Evolutionary conservation across 1,139 yeast genomes (phyloP).

Genomic region (Hemisphaericaspora xylanilytica): DNA sequence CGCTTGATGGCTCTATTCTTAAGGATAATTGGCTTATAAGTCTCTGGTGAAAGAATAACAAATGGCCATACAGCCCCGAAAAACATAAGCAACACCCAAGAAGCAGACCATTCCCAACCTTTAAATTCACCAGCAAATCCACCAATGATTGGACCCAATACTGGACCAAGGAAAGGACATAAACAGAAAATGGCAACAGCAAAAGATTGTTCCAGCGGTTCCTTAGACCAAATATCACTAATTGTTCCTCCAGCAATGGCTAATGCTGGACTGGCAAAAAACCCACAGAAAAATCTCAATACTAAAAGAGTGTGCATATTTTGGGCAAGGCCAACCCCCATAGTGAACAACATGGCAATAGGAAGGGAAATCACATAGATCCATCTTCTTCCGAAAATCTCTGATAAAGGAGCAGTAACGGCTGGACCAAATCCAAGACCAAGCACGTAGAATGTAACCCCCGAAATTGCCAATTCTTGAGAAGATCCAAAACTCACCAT

Average conservation of each 20-base stretch:
- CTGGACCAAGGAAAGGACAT: constrained; percentile 79
- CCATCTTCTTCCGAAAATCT: constrained; percentile 67
- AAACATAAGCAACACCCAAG: constrained; percentile 74
- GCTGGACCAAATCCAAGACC: constrained; percentile 76
- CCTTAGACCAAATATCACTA: constrained; percentile 61
- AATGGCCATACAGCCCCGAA: constrained; percentile 65
- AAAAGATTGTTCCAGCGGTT: constrained; percentile 58
- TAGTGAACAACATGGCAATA: constrained; percentile 65
- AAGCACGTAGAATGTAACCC: constrained; percentile 65
- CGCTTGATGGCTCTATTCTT: constrained; percentile 56
- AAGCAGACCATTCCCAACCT: constrained; percentile 71
- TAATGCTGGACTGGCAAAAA: constrained; percentile 79
- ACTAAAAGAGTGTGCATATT: constrained; percentile 61
- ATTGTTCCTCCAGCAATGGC: constrained; percentile 87
- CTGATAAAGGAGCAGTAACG: constrained; percentile 75
- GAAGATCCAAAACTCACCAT: constrained; percentile 45
- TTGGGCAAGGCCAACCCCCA: constrained; percentile 69
- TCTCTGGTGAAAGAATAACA: constrained; percentile 60
- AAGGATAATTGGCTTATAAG: constrained; percentile 63
- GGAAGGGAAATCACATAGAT: constrained; percentile 63
- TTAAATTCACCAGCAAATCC: constrained; percentile 69
- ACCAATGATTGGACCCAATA: constrained; percentile 79
- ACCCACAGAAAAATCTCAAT: constrained; percentile 75
- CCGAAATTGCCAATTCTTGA: constrained; percentile 59
- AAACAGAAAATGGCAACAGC: constrained; percentile 71